Evolutionary conservation across 116 monocot genomes (phyloP).

Genomic region (Dioscorea cayenensis): DNA sequence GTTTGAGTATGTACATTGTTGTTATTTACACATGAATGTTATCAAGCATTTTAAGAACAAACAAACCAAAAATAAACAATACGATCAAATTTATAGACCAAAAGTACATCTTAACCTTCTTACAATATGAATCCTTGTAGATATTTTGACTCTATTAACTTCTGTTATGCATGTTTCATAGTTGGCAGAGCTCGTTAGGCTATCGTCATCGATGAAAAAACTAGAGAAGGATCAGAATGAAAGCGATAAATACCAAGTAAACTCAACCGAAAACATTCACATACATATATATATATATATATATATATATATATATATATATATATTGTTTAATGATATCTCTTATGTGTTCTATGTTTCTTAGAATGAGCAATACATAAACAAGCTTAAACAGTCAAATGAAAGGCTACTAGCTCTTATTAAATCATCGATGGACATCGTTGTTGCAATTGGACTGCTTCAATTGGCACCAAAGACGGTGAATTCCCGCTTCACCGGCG

Average conservation of each 20-base stretch:
- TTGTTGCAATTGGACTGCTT: constrained; percentile 90
- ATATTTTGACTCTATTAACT: not conserved
- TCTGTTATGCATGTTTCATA: not conserved
- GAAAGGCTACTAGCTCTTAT: constrained; percentile 68
- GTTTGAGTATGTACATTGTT: too few relatives aligned
- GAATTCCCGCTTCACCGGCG: constrained; percentile 82
- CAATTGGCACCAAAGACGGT: constrained; percentile 81
- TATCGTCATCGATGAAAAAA: constrained; percentile 69
- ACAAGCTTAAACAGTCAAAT: constrained; percentile 60
- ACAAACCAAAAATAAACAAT: too few relatives aligned
- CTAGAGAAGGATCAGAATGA: constrained; percentile 70
- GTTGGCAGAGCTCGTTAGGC: constrained; percentile 73
- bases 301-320: too few relatives aligned
- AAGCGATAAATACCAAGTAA: constrained; percentile 47
- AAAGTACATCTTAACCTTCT: not conserved
- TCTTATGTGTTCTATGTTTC: not conserved
- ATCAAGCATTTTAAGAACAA: too few relatives aligned
- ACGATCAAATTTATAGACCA: not conserved
- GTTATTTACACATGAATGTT: too few relatives aligned
- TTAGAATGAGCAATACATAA: constrained; percentile 69
- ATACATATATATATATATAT: too few relatives aligned
- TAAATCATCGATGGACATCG: constrained; percentile 80
- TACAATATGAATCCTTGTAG: not conserved
- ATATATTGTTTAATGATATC: not conserved
- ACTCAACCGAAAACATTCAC: not conserved